Base-by-base conservation (phyloP, 495 filamentous ascomycete species). In the Penicillium goetzii region DNA sequence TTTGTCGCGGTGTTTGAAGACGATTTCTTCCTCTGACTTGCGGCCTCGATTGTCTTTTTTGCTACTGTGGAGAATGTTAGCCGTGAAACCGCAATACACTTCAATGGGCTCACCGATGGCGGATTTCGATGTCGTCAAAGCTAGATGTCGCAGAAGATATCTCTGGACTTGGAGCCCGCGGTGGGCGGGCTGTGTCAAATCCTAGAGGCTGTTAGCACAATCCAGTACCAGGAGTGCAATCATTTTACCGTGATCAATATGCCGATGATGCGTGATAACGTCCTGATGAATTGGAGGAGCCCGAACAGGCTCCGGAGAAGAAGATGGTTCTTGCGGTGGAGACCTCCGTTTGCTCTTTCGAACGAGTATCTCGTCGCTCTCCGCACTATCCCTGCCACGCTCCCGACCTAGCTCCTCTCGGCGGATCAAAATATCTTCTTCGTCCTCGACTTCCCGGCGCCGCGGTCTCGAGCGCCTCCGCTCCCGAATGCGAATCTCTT, bases 261-360 rank as follows among this genome's bases (percentile, higher is more conserved):
- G 89, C 25, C 89, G 84, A 70, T 95, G 93, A 73, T 93, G 91
- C 2, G 90, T 92, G 61, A 93, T 90, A 49, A 95, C 84, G 69
- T 96, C 90, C 62, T 92, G 86, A 69, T 90, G 88, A 65, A 93
- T 90, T 5, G 86, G 84, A 5, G 90, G 89, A 21, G 85, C 86
- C 64, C 85, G 82, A 69, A 92, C 87, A 4, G 87, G 85, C 43
- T 81, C 79, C 26, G 82, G 76, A 26, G 80, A 80, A 25, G 74
- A 71, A 17, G 74, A 68, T 12, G 61, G 68, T 34, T 76, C 69
- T 45, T 76, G 78, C 36, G 78, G 77, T 41, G 76, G 71, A 17
- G 73, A 73, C 58, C 66, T 62, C 50, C 70, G 68, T 51, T 66
- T 67, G 32, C 51, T 59, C 41, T 61, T 58, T 12, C 67, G 66